phyloP scores from a whole-genome alignment of 805 yeast species.

The Danielia oregonensis region DNA sequence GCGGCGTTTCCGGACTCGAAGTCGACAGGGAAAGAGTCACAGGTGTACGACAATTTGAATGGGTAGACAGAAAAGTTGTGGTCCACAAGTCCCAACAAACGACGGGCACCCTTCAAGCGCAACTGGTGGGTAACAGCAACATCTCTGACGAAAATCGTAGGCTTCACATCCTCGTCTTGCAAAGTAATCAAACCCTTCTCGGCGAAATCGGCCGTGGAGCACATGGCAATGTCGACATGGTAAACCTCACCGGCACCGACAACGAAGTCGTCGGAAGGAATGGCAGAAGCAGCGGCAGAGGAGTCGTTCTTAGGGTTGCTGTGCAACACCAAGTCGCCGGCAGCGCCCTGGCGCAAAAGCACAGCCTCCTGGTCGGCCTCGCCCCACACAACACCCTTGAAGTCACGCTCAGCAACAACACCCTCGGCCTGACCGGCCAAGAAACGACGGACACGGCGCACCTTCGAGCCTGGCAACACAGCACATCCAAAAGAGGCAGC shows the following conservation, averaged over 20 bases:
- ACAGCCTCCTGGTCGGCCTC: conserved; percentile 73
- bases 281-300: conserved; percentile 45
- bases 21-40: conserved; percentile 58
- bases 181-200: conserved; percentile 68
- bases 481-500: conserved; percentile 81
- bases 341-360: conserved; percentile 38
- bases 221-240: conserved; percentile 76
- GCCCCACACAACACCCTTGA: conserved; percentile 88
- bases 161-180: conserved; percentile 63
- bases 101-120: conserved; percentile 71
- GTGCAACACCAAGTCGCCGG: conserved; percentile 14
- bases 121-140: conserved; percentile 76
- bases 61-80: conserved; percentile 82
- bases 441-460: conserved; percentile 88
- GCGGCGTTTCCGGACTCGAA: conserved; percentile 25
- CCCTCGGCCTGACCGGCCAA: conserved; percentile 95
- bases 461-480: conserved; percentile 89
- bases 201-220: conserved; percentile 51
- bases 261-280: conserved; percentile 69
- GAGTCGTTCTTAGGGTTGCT: conserved; percentile 9
- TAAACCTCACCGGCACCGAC: conserved; percentile 84
- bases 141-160: conserved; percentile 80
- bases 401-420: conserved; percentile 85
- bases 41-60: conserved; percentile 75
- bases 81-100: conserved; percentile 67